Base-by-base conservation (phyloP, 257 asterid species). In the Nyctanthes arbortristis region DNA sequence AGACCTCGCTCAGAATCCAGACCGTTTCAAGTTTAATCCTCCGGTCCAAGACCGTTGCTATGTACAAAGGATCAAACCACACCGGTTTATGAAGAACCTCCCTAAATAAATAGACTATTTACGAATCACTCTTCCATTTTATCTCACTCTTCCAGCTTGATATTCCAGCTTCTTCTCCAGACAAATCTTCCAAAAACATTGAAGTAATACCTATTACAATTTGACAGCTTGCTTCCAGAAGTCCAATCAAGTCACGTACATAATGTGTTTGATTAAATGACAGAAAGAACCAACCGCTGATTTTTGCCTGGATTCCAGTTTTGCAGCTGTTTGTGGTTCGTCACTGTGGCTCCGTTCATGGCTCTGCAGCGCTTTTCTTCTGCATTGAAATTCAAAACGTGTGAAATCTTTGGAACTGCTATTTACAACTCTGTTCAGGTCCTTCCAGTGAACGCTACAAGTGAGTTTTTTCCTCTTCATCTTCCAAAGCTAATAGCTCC, bases 221-320 rank as follows among this genome's bases (percentile, higher is more conserved):
- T 32, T 2, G 0, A 4, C 25, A 2, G 1, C 2, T 5, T 61
- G 22, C n/a, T n/a, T n/a, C 29, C 10, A 61, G 7, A 27, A 0
- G 8, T 4, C 14, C 33, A 13, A 8, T 47, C 20, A 1, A 27
- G 1, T 10, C 13, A 62, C 60, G 90, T 82, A 64, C 66, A 6
- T 33, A 4, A 65, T 0, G 0, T 86, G 90, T 83, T 88, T 39
- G 93, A 72, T 69, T 14, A 77, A 84, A 90, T 86, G 82, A 73
- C 79, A 49, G 24, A 63, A 20, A 72, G 81, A 81, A 33, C 1
- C 25, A 27, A 34, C 10, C 22, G 47, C 54, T 35, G 45, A 30
- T 25, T 20, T 72, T 67, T 0, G 40, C 32, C 7, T 2, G 47
- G 6, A 54, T 27, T 37, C 43, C 65, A 12, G 32, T 45, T 65